phyloP scores from a whole-genome alignment of 805 yeast species.

The Candida parachauliodes region DNA sequence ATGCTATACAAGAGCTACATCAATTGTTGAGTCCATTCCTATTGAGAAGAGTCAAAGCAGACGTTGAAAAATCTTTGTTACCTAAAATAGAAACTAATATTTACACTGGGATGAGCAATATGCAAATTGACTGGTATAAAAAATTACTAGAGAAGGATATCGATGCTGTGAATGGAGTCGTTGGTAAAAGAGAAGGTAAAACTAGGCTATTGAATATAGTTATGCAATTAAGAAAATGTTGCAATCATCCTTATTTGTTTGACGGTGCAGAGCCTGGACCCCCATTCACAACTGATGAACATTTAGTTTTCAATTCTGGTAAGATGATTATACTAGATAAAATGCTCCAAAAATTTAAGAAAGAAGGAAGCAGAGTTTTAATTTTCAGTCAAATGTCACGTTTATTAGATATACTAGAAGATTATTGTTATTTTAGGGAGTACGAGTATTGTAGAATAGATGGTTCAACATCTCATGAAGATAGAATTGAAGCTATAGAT shows the following conservation, averaged over 20 bases:
- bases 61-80: constrained; percentile 84
- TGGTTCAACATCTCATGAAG: constrained; percentile 91
- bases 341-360: constrained; percentile 64
- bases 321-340: constrained; percentile 88
- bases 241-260: constrained; percentile 94
- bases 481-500: constrained; percentile 87
- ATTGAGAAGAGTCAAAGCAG: constrained; percentile 84
- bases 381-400: constrained; percentile 95
- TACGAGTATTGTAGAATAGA: constrained; percentile 89
- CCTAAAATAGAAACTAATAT: constrained; percentile 90
- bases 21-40: constrained; percentile 84
- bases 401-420: constrained; percentile 83
- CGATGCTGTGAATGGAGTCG: constrained; percentile 93
- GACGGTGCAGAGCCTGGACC: constrained; percentile 99
- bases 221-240: constrained; percentile 94
- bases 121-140: constrained; percentile 93
- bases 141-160: constrained; percentile 86
- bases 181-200: constrained; percentile 91
- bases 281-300: constrained; percentile 94
- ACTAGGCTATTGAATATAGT: constrained; percentile 89
- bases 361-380: constrained; percentile 82
- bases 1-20: constrained; percentile 83
- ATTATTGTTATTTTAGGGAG: constrained; percentile 81
- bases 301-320: constrained; percentile 83
- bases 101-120: constrained; percentile 91